Evolutionary conservation across 1,284 basidiomycete genomes (phyloP).

Genomic region (Puccinia polysora): DNA sequence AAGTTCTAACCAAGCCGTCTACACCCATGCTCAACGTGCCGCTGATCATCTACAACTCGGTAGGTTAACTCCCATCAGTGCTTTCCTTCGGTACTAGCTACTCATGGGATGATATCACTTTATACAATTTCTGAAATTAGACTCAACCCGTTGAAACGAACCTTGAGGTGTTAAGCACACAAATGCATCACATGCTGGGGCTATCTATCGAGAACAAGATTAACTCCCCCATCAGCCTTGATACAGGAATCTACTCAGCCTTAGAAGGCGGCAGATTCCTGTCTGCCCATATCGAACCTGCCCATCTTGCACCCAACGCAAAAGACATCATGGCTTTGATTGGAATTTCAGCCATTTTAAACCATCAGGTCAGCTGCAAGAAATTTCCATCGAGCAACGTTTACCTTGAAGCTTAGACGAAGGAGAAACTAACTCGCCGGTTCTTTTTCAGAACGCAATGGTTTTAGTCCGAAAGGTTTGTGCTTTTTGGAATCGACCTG

Average conservation of each 20-base stretch:
- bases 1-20: background rate
- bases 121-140: background rate
- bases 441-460: constrained; percentile 31
- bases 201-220: constrained; percentile 32
- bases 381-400: background rate
- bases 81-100: background rate
- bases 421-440: background rate
- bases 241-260: constrained; percentile 34
- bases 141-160: constrained; percentile 37
- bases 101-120: background rate
- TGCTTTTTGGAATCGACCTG: background rate
- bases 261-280: constrained; percentile 30
- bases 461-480: constrained; percentile 30
- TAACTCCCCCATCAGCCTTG: constrained; percentile 36
- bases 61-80: background rate
- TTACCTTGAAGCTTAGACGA: background rate
- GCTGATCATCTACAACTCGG: constrained; percentile 40
- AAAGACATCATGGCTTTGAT: constrained; percentile 11
- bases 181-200: constrained; percentile 11
- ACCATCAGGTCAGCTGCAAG: constrained; percentile 17
- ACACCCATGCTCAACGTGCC: background rate
- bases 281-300: background rate
- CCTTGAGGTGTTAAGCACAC: background rate
- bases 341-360: constrained; percentile 25
- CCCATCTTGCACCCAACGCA: constrained; percentile 23